Evolutionary conservation across 139 green algal species (phyloP).

Genomic region (Tetratostichococcus sp.): DNA sequence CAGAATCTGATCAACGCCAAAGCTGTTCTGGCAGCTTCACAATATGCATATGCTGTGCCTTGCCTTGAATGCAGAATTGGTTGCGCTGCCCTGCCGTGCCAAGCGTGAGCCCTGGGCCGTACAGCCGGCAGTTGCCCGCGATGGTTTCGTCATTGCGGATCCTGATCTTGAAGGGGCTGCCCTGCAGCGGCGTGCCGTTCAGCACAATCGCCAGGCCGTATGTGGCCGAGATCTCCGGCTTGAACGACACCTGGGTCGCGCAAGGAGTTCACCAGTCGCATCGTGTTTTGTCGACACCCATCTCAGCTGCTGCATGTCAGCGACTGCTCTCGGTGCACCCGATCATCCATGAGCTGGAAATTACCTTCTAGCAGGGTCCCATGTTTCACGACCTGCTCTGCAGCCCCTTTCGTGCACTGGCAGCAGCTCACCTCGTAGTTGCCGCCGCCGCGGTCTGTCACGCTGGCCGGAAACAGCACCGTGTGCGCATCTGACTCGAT

Average conservation of each 20-base stretch:
- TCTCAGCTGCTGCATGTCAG: too few species aligned
- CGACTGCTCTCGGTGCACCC: too few species aligned
- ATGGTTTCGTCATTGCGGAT: constrained; percentile 22
- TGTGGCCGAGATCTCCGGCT: constrained; percentile 12
- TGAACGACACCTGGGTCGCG: constrained; percentile 15
- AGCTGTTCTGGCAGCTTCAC: too few species aligned
- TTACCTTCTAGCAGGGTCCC: too few species aligned
- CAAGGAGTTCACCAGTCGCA: too few species aligned
- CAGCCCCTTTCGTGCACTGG: too few species aligned
- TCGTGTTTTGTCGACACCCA: too few species aligned
- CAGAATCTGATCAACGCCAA: too few species aligned
- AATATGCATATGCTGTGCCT: background rate
- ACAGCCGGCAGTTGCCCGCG: constrained; percentile 17
- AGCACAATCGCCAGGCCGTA: constrained; percentile 16
- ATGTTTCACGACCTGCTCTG: too few species aligned
- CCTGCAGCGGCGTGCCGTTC: constrained; percentile 9
- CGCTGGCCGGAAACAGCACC: constrained; percentile 12
- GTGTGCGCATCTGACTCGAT: background rate
- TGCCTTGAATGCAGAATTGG: constrained; percentile 18
- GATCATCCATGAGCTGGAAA: too few species aligned
- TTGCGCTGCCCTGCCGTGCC: constrained; percentile 5
- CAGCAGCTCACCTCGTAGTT: background rate
- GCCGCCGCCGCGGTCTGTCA: background rate
- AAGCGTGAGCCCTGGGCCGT: constrained; percentile 12
- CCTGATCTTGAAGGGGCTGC: constrained; percentile 16